phyloP scores from a whole-genome alignment of 371 early-diverging fungal species.

The Rhizopus stolonifer region DNA sequence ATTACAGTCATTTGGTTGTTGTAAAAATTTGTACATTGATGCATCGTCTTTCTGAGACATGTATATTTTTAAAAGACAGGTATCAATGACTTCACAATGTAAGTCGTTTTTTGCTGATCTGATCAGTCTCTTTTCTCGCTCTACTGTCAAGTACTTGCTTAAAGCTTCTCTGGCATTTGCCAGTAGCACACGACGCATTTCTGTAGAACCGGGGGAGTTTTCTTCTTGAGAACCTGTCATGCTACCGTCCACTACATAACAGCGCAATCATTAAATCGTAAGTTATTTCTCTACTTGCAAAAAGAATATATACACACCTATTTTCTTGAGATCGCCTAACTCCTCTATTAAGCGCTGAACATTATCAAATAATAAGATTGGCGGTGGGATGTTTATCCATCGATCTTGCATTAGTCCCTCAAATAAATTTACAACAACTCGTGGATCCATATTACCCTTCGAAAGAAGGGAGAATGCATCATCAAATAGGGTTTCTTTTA shows the following conservation, averaged over 20 bases:
- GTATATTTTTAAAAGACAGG: constrained; percentile 63
- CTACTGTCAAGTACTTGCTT: constrained; percentile 43
- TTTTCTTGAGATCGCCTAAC: constrained; percentile 24
- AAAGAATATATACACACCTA: not conserved
- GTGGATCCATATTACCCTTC: constrained; percentile 69
- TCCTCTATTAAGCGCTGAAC: constrained; percentile 31
- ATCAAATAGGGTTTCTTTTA: constrained; percentile 69
- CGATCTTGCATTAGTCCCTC: constrained; percentile 45
- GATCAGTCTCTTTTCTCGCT: constrained; percentile 35
- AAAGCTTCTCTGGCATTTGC: constrained; percentile 62
- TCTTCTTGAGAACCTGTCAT: not conserved
- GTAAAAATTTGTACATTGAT: constrained; percentile 47
- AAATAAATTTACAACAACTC: constrained; percentile 59
- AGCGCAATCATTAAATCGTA: not conserved
- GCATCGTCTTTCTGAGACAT: constrained; percentile 44
- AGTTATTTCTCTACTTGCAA: too few relatives aligned
- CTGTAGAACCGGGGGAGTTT: constrained; percentile 1
- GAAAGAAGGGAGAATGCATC: constrained; percentile 63
- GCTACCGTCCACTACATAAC: constrained; percentile 18
- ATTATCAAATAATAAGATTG: constrained; percentile 47
- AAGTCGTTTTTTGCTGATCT: constrained; percentile 30
- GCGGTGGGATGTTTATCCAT: constrained; percentile 26
- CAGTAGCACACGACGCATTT: constrained; percentile 48
- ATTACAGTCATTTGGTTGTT: constrained; percentile 54
- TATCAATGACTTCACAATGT: constrained; percentile 61